A percentile compares a stretch with the other conserved stretches of the same genome.
Evolutionary conservation across 495 filamentous ascomycete genomes (phyloP).

Genomic region (Hypoxylon lienhwacheense): DNA sequence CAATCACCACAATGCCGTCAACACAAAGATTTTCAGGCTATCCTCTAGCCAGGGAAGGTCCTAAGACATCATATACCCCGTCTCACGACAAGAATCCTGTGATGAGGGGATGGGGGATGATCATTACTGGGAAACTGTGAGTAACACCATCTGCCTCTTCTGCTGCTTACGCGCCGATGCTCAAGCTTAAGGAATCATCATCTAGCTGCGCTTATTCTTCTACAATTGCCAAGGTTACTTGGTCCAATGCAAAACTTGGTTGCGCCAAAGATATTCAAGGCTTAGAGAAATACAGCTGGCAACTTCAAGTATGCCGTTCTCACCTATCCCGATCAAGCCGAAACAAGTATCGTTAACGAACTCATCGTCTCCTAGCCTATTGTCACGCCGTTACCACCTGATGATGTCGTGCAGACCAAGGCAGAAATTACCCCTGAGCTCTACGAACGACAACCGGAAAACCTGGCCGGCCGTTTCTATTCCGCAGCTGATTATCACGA

Average conservation of each 20-base stretch:
- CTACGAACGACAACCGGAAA: conserved; percentile 37
- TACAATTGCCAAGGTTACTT: conserved; percentile 47
- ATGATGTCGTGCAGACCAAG: conserved; percentile 29
- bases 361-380: conserved; percentile 65
- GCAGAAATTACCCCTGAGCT: conserved; percentile 44
- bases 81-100: conserved; percentile 32
- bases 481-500: conserved; percentile 77
- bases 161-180: background rate
- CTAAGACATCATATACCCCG: conserved; percentile 17
- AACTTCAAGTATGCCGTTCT: conserved; percentile 20
- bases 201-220: conserved; percentile 25
- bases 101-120: conserved; percentile 34
- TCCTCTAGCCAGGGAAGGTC: conserved; percentile 31
- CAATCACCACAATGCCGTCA: conserved; percentile 11
- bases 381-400: conserved; percentile 64
- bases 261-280: conserved; percentile 58
- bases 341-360: conserved; percentile 9
- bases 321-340: background rate
- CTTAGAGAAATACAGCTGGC: conserved; percentile 57
- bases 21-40: conserved; percentile 34
- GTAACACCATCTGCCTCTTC: background rate
- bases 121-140: conserved; percentile 35
- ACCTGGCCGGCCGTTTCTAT: conserved; percentile 57
- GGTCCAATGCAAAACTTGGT: conserved; percentile 75
- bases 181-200: conserved; percentile 30